These are phyloP conservation scores for Tremella mesenterica DNA, from an alignment of 768 basidiomycete genomes.

Conservation along the genomic window DNA sequence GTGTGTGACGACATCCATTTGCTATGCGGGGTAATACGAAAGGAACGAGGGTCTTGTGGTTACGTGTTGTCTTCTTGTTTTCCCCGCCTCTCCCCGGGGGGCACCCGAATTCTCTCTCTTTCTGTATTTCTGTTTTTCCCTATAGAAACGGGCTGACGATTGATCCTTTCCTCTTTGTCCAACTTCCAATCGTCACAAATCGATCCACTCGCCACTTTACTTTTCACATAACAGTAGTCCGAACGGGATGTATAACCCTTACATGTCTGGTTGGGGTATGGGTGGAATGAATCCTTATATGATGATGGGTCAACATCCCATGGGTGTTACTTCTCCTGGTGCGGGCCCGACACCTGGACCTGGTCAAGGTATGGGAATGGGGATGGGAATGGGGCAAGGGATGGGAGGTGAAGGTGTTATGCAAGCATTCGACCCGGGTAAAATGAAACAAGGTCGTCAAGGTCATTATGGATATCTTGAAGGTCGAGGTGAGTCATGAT, in stretches of 20 bases:
- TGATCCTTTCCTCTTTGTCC: too few species aligned
- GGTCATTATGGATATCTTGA: constrained; percentile 41
- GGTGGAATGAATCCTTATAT: background rate
- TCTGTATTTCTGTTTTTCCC: too few species aligned
- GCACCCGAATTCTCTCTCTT: too few species aligned
- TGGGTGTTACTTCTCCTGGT: background rate
- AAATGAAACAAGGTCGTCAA: constrained; percentile 32
- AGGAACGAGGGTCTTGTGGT: too few species aligned
- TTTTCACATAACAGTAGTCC: background rate
- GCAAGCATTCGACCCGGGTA: constrained; percentile 26
- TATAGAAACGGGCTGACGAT: too few species aligned
- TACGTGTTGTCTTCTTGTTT: too few species aligned
- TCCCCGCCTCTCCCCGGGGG: too few species aligned
- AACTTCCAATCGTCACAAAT: too few species aligned
- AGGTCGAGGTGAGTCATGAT: constrained; percentile 33
- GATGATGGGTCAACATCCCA: constrained; percentile 4
- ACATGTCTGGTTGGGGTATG: background rate
- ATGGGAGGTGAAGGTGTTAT: constrained; percentile 3
- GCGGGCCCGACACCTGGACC: too few species aligned
- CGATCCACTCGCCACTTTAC: too few species aligned
- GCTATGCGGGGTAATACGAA: too few species aligned
- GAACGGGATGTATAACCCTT: background rate
- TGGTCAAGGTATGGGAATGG: constrained; percentile 1
- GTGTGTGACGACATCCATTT: too few species aligned
- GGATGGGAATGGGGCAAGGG: background rate